phyloP scores from a whole-genome alignment of 208 protist genomes.

The Lotmaria passim region DNA sequence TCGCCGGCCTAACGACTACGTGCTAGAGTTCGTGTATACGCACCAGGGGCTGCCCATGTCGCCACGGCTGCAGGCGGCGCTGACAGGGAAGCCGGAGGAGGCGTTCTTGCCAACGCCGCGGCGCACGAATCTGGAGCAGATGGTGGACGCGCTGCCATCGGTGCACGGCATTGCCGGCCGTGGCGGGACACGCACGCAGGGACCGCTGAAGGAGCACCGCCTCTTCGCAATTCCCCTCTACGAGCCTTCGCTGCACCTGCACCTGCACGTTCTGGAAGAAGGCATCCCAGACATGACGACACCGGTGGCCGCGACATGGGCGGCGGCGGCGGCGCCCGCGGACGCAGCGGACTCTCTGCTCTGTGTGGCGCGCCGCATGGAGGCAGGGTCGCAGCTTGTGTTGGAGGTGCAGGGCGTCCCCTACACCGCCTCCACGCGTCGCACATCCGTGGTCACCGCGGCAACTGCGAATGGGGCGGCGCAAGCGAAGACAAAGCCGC shows the following conservation, averaged over 20 bases:
- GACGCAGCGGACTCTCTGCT: constrained; percentile 2
- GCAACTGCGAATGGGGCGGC: too few relatives aligned
- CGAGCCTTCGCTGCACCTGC: constrained; percentile 62
- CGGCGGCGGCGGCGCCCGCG: neutral
- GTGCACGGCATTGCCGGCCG: constrained; percentile 31
- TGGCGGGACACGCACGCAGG: constrained; percentile 24
- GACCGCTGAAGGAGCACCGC: constrained; percentile 48
- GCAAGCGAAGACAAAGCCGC: constrained; percentile 5
- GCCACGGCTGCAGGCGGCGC: constrained; percentile 35
- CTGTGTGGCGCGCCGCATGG: constrained; percentile 31
- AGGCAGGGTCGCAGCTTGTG: constrained; percentile 46
- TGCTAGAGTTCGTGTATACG: constrained; percentile 74
- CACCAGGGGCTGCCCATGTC: constrained; percentile 53
- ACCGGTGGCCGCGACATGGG: constrained; percentile 23
- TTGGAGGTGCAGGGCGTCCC: constrained; percentile 57
- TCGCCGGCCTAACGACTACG: constrained; percentile 44
- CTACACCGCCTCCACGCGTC: constrained; percentile 19
- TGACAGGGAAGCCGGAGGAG: constrained; percentile 32
- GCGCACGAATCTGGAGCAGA: constrained; percentile 40
- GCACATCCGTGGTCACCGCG: neutral
- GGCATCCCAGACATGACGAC: constrained; percentile 40
- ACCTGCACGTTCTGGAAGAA: constrained; percentile 70
- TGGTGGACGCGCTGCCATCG: constrained; percentile 56
- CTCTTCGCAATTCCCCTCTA: constrained; percentile 78
- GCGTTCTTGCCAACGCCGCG: constrained; percentile 12